Base-by-base conservation (phyloP, 345 rosid species). In the Angophora floribunda region DNA sequence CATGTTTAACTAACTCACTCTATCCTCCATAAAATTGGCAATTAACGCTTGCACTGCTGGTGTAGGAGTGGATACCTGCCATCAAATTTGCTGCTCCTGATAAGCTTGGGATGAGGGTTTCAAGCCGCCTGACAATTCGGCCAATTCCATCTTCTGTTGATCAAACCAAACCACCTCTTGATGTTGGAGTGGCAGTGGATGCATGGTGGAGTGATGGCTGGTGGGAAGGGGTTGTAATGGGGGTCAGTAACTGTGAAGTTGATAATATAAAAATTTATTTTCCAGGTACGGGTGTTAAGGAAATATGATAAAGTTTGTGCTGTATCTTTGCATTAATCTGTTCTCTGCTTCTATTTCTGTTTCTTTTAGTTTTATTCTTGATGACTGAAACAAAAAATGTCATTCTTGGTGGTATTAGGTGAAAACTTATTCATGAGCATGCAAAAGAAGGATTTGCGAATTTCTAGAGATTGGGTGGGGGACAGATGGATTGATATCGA, bases 181-280 rank as follows among this genome's bases (percentile, higher is more conserved):
- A 87, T 86, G 75, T 96, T 78, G 99, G 99, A 80, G 86, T 91
- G 87, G 95, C 99, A 75, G 97, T 98, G 87, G 99, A 98, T 95
- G 98, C 96, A 44, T 96, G 99, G 99, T 98, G 99, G 99, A 96
- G 97, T 85, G 99, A 98, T 95, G 99, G 99, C 87, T 98, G 99
- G 99, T 98, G 99, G 98, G 99, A 98, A 92, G 99, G 98, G 61
- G 94, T 97, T 91, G 93, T 96, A 45, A 91, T 91, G 50, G 94
- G 93, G 89, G 89, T 88, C 86, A 91, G 90, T 70, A 87, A 88
- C 47, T 85, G 86, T 53, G 86, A 91, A 85, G 93, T 91, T 70
- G 94, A 94, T 85, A 89, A 90, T 89, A 86, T 97, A 86, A 95
- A 91, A 91, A 92, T 97, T 87, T 96, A 93, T 91, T 93, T 93